Evolutionary conservation across 2,329 filamentous ascomycete species (phyloP), one percentile per base, ranked within the genome.

Genomic region (Cladophialophora exuberans): DNA sequence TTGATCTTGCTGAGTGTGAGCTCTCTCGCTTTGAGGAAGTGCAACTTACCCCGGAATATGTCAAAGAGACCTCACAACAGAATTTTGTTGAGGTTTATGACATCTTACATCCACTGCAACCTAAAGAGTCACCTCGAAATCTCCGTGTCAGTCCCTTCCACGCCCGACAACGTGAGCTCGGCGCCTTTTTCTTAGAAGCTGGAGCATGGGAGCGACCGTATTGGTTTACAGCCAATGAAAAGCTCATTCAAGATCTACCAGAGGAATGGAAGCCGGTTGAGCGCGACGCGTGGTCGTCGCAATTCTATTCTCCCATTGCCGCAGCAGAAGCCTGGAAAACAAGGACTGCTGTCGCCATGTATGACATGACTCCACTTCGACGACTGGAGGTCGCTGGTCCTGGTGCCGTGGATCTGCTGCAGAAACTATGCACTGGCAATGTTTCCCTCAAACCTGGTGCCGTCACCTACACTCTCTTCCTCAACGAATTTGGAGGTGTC

Each of bases 41-140:
- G 2, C 83, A 86, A 62, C 72, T 84, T 6, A 79, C 75, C 2
- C 77, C 35, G 70, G 0, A 72, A 0, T 86, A 86, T 55, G 75
- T 86, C 47, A 73, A 67, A 20, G 82, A 86, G 68, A 85, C 83
- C 0, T 80, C 79, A 0, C 73, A 79, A 41, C 82, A 83, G 63
- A 84, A 83, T 61, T 86, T 86, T 45, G 77, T 82, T 20, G 83
- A 86, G 59, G 77, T 86, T 1, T 86, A 86, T 69, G 83, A 86
- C 56, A 84, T 86, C 33, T 58, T 86, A 0, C 83, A 86, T 54
- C 83, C 83, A 0, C 72, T 83, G 0, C 80, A 83, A 48, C 83
- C 82, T 0, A 77, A 77, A 23, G 72, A 78, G 0, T 83, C 80
- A 0, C 83, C 83, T 0, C 78, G 84, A 0, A 79, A 83, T 54